Evolutionary conservation across 257 asterid genomes (phyloP).

Genomic region (Salvia hispanica): DNA sequence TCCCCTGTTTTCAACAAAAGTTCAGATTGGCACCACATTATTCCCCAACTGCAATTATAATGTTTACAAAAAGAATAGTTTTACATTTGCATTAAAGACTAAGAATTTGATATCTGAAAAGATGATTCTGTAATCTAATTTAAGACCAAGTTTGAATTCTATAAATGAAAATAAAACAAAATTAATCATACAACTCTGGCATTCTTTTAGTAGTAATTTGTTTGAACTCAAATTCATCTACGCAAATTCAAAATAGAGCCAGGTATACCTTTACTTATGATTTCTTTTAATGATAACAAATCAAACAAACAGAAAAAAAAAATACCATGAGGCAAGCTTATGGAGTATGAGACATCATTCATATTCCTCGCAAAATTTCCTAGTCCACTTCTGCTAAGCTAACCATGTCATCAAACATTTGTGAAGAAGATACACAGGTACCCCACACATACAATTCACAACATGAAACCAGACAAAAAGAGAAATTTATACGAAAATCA

Average conservation of each 20-base stretch:
- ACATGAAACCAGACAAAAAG: neutral
- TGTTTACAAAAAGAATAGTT: neutral
- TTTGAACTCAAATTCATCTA: neutral
- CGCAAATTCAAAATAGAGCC: neutral
- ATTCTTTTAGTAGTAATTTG: neutral
- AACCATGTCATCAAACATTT: neutral
- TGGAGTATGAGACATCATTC: neutral
- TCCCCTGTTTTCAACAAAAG: constrained; percentile 51
- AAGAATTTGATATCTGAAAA: neutral
- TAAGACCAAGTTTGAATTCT: no score
- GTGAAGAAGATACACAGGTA: neutral
- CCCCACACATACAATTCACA: neutral
- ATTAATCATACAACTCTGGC: neutral
- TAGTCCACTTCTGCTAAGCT: neutral
- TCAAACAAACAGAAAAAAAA: neutral
- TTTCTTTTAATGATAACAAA: neutral
- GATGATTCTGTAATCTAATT: neutral
- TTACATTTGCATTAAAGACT: no score
- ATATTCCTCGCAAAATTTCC: neutral
- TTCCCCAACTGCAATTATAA: neutral
- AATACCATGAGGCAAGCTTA: neutral
- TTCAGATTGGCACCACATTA: neutral
- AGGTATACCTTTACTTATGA: neutral
- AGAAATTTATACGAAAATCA: neutral
- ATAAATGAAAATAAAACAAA: neutral